Evolutionary conservation across 805 yeast species (phyloP).

Genomic region (Candida mattraensis): DNA sequence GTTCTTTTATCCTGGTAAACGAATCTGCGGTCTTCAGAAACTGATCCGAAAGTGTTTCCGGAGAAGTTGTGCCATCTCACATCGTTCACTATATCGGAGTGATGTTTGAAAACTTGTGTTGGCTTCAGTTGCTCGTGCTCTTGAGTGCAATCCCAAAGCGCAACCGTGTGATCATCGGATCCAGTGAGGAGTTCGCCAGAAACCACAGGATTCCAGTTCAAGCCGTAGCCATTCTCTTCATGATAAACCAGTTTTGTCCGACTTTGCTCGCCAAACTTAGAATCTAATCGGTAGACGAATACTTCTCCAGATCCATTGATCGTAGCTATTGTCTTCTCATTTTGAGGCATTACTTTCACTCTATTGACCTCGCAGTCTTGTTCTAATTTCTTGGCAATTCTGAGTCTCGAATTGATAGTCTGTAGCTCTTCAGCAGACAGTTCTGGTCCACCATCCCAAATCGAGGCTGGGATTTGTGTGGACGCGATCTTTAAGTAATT

Average conservation of each 20-base stretch:
- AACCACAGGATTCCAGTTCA: slow-evolving; percentile 58
- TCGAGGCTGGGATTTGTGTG: slow-evolving; percentile 54
- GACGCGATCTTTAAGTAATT: slow-evolving; percentile 67
- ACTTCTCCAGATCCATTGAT: slow-evolving; percentile 68
- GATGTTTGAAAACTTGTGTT: slow-evolving; percentile 36
- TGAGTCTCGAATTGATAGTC: slow-evolving; percentile 54
- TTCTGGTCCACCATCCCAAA: slow-evolving; percentile 26
- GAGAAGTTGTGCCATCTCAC: slow-evolving; percentile 67
- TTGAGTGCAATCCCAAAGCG: slow-evolving; percentile 54
- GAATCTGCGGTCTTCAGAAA: slow-evolving; percentile 66
- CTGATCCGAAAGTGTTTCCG: slow-evolving; percentile 60
- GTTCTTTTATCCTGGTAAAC: slow-evolving; percentile 54
- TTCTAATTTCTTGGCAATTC: slow-evolving; percentile 57
- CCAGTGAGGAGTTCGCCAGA: slow-evolving; percentile 56
- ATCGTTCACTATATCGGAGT: slow-evolving; percentile 68
- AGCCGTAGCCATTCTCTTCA: slow-evolving; percentile 69
- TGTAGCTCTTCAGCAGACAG: slow-evolving; percentile 28
- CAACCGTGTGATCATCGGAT: slow-evolving; percentile 66
- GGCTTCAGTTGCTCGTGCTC: slow-evolving; percentile 23
- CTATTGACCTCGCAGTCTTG: slow-evolving; percentile 70
- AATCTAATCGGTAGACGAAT: slow-evolving; percentile 46
- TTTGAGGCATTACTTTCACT: slow-evolving; percentile 69
- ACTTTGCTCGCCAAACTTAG: slow-evolving; percentile 19
- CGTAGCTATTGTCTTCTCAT: slow-evolving; percentile 55
- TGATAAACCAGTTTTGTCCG: slow-evolving; percentile 48